Base-by-base conservation (phyloP, 306 rosid species). In the Corylus heterophylla region DNA sequence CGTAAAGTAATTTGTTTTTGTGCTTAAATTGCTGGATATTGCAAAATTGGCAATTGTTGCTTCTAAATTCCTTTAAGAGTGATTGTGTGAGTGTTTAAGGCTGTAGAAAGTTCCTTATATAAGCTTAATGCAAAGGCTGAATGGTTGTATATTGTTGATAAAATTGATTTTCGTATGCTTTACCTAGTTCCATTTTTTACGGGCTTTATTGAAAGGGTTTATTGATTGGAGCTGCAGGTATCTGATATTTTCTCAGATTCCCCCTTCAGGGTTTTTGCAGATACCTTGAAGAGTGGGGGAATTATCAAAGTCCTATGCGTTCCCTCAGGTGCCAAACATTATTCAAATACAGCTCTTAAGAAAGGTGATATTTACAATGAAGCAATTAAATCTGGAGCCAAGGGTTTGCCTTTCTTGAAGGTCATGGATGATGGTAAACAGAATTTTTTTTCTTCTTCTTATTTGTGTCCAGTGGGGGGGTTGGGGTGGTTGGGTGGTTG, bases 281-380 rank as follows among this genome's bases (percentile, higher is more conserved):
- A 95, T 67, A 75, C 98, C 78, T 82, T 95, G 92, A 86, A 75
- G 44, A 85, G 74, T 61, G 92, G 98, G 71, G 98, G 96, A 69
- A 82, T 89, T 83, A 85, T 95, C 76, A 91, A 92, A 85, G 94
- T 90, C 48, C 70, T 95, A 39, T 91, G 96, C 70, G 83, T 95
- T 75, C 94, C 98, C 72, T 80, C 89, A 70, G 98, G 96, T 80
- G 85, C 92, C 70, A 91, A 89, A 89, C 78, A 69, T 45, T 95
- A 92, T 87, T 92, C 98, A 69, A 95, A 92, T 76, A 90, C 98
- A 18, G 91, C 96, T 76, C 96, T 95, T 79, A 92, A 92, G 80
- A 91, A 95, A 86, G 98, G 98, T 14, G 92, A 90, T 78, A 79
- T 95, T 78, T 95, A 86, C 77, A 85, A 73, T 55, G 96, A 91